Evolutionary conservation across 2,329 filamentous ascomycete species (phyloP), one percentile per base, ranked within the genome.

Genomic region (Orbilia blumenaviensis): DNA sequence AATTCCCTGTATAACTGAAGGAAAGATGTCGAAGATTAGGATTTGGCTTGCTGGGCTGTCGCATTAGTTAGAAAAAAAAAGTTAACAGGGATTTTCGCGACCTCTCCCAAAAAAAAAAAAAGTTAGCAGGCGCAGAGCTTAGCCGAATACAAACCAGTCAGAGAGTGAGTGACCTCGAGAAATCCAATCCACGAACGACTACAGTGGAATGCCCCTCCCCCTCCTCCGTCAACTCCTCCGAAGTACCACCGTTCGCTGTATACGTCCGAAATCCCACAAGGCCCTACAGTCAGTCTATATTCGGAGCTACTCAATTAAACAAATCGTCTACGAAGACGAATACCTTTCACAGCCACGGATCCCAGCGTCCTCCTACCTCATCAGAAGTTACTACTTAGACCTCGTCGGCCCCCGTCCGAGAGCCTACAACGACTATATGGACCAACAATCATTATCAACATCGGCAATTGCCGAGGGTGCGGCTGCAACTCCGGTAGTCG

Each of bases 341-440:
- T 69, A 29, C 21, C 54, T 76, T 21, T 32, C 42, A 9, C 21
- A 8, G 18, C 46, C 48, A 2, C 56, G 72, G 36, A 34, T 64
- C 21, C 64, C 72, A 10, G n/a, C 60, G n/a, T 14, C 38, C 14
- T 50, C 38, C 10, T 12, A 2, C 38, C 54, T 58, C 18, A 25
- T 46, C 2, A 44, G 36, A 25, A 27, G 14, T 5, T 67, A 69
- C 36, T 76, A 69, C 42, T 14, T 25, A 23, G 58, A 76, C 38
- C 42, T 76, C 16, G 72, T 76, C 27, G 72, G 72, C 41, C 9
- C 42, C 25, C 72, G 72, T 32, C 72, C 72, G 5, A 25, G 72
- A 66, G 66, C 72, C 8, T 76, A 56, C 60, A 67, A 64, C 56
- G 36, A 69, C 44, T 64, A 63, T 66, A 74, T 77, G 78, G 62